phyloP scores from a whole-genome alignment of 2,329 filamentous ascomycete genomes.

The Epichloe hybrida region DNA sequence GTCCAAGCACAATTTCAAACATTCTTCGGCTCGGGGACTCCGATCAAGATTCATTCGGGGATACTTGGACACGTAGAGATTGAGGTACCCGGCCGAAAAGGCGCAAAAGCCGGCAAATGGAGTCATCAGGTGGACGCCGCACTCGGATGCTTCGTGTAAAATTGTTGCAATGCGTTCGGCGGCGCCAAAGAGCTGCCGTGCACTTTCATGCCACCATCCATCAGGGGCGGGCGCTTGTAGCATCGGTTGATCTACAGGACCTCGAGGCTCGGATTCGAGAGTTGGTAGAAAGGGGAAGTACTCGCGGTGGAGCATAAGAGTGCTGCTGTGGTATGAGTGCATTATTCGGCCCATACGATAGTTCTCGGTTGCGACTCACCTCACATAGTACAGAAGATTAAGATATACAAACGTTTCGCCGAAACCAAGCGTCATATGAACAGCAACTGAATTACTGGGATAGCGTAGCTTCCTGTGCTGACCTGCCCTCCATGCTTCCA shows the following conservation, averaged over 20 bases:
- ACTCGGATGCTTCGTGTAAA: slow-evolving; percentile 24
- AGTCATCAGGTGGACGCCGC: slow-evolving; percentile 22
- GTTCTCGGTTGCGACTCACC: slow-evolving; percentile 14
- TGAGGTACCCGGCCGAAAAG: slow-evolving; percentile 30
- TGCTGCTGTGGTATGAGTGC: slow-evolving; percentile 11
- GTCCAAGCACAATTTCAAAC: slow-evolving; percentile 12
- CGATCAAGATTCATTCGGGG: slow-evolving; percentile 27
- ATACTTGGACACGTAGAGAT: slow-evolving; percentile 25
- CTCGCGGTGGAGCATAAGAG: slow-evolving; percentile 28
- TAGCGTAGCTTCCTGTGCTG: slow-evolving; percentile 24
- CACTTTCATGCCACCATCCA: slow-evolving; percentile 27
- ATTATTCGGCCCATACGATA: background rate
- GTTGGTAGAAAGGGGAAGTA: slow-evolving; percentile 31
- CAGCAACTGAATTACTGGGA: slow-evolving; percentile 22
- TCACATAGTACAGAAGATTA: slow-evolving; percentile 29
- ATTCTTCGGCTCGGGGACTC: slow-evolving; percentile 12
- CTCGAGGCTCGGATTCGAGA: slow-evolving; percentile 18
- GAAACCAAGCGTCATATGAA: slow-evolving; percentile 24
- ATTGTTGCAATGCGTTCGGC: slow-evolving; percentile 22
- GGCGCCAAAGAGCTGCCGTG: slow-evolving; percentile 22
- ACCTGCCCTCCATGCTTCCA: slow-evolving; percentile 21
- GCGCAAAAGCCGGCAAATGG: slow-evolving; percentile 31
- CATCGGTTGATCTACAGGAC: slow-evolving; percentile 26
- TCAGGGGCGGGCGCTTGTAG: slow-evolving; percentile 23
- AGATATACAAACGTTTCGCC: slow-evolving; percentile 29